Conservation (phyloP, 805 yeast genomes). For the Clavispora fructus region DNA sequence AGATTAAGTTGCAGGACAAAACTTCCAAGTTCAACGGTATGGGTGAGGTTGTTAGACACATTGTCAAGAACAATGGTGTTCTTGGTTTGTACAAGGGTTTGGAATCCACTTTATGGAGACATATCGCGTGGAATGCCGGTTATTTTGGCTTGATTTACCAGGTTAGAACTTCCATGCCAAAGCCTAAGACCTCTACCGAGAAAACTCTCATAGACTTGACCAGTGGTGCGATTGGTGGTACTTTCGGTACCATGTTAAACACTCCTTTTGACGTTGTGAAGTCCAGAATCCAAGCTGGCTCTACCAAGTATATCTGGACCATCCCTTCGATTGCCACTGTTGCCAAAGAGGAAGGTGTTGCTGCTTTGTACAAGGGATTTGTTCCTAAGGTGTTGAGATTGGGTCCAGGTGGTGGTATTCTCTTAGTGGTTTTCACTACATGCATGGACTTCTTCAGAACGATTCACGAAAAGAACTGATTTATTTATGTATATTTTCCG, state of each 20-base stretch:
- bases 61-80: constrained; percentile 70
- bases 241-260: constrained; percentile 89
- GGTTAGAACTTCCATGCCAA: constrained; percentile 73
- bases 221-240: constrained; percentile 96
- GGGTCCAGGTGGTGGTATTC: constrained; percentile 99
- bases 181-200: constrained; percentile 62
- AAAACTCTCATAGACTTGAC: constrained; percentile 82
- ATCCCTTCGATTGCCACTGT: constrained; percentile 71
- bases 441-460: constrained; percentile 90
- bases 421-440: constrained; percentile 92
- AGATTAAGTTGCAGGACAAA: constrained; percentile 90
- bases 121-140: constrained; percentile 95
- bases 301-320: constrained; percentile 90
- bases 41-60: constrained; percentile 70
- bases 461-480: constrained; percentile 23
- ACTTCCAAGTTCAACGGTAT: constrained; percentile 79
- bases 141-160: constrained; percentile 94
- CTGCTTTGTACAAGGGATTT: constrained; percentile 92
- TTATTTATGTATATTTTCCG: background rate
- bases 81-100: constrained; percentile 88
- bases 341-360: constrained; percentile 85
- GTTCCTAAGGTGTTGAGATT: constrained; percentile 93
- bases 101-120: constrained; percentile 98
- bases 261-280: constrained; percentile 98
- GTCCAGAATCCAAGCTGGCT: constrained; percentile 91